phyloP scores from a whole-genome alignment of 1,284 basidiomycete species.

The Apiotrichum montevideense region DNA sequence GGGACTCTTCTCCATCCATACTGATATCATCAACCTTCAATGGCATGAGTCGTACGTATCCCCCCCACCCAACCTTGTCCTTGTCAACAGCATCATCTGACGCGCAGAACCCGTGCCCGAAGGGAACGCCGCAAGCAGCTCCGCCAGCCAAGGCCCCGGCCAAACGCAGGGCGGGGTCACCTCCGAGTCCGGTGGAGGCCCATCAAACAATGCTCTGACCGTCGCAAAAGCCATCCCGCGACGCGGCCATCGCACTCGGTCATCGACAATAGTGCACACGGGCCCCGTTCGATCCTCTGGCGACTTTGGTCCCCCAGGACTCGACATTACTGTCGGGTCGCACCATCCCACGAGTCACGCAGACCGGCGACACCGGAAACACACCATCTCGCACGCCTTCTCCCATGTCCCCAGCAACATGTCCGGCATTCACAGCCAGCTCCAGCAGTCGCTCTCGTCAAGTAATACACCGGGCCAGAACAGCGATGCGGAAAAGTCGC shows the following conservation, averaged over 20 bases:
- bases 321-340: slow-evolving; percentile 9
- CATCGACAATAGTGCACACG: slow-evolving; percentile 32
- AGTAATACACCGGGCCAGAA: neutral
- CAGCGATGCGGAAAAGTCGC: neutral
- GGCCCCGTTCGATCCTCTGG: slow-evolving; percentile 2
- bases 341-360: slow-evolving; percentile 1
- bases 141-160: too few species aligned
- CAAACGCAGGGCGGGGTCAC: neutral
- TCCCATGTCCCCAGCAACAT: neutral
- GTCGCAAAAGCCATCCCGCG: neutral
- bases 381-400: slow-evolving; percentile 2
- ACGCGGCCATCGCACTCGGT: slow-evolving; percentile 20
- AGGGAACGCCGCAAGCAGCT: neutral
- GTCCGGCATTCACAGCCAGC: neutral
- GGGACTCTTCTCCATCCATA: too few species aligned
- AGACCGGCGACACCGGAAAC: slow-evolving; percentile 4
- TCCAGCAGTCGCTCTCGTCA: neutral
- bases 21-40: neutral
- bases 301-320: slow-evolving; percentile 10
- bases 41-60: slow-evolving; percentile 14
- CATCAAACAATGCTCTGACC: neutral
- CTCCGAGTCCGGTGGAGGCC: neutral
- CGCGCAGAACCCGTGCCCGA: neutral
- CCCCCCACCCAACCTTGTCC: too few species aligned
- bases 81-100: neutral